These are phyloP conservation scores for Besnoitia besnoiti DNA, from an alignment of 169 alveolate genomes.

Conservation along the genomic window DNA sequence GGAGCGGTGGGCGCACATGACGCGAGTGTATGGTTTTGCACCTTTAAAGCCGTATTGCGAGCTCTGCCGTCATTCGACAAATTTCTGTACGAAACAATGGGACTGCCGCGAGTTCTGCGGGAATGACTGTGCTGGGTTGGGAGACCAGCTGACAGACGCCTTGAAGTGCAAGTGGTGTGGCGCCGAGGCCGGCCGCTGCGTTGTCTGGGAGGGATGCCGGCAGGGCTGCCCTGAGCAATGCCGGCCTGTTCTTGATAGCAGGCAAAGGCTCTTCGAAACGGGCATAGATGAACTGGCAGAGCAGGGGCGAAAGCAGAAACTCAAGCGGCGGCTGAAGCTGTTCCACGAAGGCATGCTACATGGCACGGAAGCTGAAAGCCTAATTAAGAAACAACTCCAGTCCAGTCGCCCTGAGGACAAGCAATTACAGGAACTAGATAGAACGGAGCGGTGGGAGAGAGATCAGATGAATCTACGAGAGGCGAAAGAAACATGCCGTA, in stretches of 20 bases:
- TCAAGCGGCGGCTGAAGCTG: not conserved
- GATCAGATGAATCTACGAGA: not conserved
- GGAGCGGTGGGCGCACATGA: not conserved
- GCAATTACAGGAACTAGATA: not conserved
- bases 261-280: not conserved
- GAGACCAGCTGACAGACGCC: not conserved
- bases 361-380: not conserved
- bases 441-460: not conserved
- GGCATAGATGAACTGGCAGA: not conserved
- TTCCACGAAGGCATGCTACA: not conserved
- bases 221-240: not conserved
- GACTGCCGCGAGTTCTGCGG: conserved; percentile 2
- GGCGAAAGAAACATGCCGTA: not conserved
- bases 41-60: not conserved
- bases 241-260: not conserved
- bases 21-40: not conserved
- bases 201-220: not conserved
- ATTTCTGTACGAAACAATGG: not conserved
- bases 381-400: not conserved
- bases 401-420: not conserved
- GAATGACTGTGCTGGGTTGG: not conserved
- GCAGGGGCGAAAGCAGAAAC: not conserved
- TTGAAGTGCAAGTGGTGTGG: conserved; percentile 4
- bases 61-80: not conserved
- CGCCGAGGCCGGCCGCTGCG: not conserved